Evolutionary conservation across 805 yeast species (phyloP).

Genomic region (Candida alai): DNA sequence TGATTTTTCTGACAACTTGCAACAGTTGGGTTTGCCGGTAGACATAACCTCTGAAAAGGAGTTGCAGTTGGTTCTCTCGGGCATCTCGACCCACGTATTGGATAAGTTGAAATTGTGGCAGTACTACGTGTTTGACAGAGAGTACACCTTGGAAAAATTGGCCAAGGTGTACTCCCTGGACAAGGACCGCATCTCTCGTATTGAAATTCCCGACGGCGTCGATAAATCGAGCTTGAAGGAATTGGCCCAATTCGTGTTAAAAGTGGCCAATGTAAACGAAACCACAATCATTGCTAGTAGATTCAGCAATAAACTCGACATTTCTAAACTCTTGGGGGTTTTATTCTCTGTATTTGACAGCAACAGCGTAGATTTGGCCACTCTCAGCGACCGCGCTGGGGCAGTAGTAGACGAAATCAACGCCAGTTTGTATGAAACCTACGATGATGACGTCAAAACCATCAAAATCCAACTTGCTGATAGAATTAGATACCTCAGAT

Average conservation of each 20-base stretch:
- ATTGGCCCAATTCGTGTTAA: conserved; percentile 48
- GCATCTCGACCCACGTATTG: conserved; percentile 64
- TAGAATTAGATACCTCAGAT: conserved; percentile 69
- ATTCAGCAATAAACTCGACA: conserved; percentile 51
- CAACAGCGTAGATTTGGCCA: conserved; percentile 20
- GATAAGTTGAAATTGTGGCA: conserved; percentile 78
- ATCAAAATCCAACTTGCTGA: conserved; percentile 69
- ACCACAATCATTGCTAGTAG: conserved; percentile 48
- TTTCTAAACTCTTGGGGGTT: conserved; percentile 48
- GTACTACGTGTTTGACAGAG: conserved; percentile 69
- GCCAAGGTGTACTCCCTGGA: conserved; percentile 32
- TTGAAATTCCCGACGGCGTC: conserved; percentile 43
- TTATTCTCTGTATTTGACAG: conserved; percentile 28
- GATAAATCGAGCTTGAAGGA: conserved; percentile 34
- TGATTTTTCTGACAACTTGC: conserved; percentile 59
- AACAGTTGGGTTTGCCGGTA: conserved; percentile 58
- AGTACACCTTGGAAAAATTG: conserved; percentile 35
- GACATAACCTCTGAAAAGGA: conserved; percentile 49
- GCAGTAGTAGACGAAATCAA: conserved; percentile 74
- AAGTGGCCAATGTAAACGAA: conserved; percentile 35
- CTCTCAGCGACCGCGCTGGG: conserved; percentile 34
- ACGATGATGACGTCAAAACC: conserved; percentile 67
- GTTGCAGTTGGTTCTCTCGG: conserved; percentile 58
- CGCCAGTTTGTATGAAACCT: conserved; percentile 62
- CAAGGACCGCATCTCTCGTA: conserved; percentile 17